Percentiles rank a stretch among this genome's conserved stretches.
These are phyloP conservation scores for Fraxinus latifolia DNA, from an alignment of 305 asterid species.

Conservation along the genomic window DNA sequence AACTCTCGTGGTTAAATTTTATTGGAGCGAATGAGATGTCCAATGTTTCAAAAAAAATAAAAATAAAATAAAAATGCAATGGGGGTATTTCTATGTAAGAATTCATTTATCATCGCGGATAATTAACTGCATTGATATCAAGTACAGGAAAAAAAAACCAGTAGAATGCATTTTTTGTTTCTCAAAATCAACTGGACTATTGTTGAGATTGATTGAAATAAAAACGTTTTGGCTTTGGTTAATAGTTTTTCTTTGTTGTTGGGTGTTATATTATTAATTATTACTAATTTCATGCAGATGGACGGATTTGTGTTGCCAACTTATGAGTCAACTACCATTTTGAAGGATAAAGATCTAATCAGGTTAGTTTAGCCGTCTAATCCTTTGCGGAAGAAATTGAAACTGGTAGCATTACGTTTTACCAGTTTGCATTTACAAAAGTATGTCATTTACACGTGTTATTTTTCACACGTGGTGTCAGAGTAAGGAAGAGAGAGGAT, in stretches of 20 bases:
- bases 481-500: slow-evolving; percentile 61
- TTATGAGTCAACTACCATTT: slow-evolving; percentile 62
- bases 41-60: neutral
- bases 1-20: neutral
- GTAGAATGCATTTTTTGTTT: slow-evolving; percentile 1
- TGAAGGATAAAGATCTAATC: slow-evolving; percentile 65
- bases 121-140: neutral
- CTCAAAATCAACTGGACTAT: neutral
- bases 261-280: neutral
- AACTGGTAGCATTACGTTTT: neutral
- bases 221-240: neutral
- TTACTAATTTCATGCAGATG: slow-evolving; percentile 45
- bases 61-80: neutral
- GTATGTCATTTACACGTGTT: slow-evolving; percentile 11
- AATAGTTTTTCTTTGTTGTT: neutral
- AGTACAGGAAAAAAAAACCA: neutral
- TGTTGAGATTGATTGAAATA: neutral
- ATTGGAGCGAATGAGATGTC: neutral
- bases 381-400: neutral
- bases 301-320: slow-evolving; percentile 76
- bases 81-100: neutral
- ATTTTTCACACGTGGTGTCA: slow-evolving; percentile 27
- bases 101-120: neutral
- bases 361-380: slow-evolving; percentile 45
- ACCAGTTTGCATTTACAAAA: neutral